Conservation (phyloP, 352 stramenopile species). For the Phytophthora vignae region DNA sequence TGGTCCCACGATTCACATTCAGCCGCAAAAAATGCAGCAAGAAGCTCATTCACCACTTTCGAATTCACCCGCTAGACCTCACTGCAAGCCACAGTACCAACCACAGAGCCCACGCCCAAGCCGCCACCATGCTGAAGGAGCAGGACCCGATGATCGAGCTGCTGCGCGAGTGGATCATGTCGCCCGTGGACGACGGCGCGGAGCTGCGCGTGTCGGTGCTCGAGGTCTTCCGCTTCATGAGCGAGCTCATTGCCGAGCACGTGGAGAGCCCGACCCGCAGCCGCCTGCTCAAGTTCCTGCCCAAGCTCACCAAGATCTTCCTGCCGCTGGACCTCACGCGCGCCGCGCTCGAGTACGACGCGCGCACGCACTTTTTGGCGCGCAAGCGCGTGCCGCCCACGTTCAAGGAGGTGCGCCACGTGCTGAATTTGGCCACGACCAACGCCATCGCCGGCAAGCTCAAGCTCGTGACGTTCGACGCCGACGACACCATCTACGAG, state of each 20-base stretch:
- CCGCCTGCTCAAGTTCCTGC: conserved; percentile 70
- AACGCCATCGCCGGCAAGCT: conserved; percentile 75
- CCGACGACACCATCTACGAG: conserved; percentile 90
- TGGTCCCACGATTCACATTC: neutral
- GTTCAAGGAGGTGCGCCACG: conserved; percentile 88
- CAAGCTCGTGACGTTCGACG: conserved; percentile 89
- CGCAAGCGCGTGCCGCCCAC: conserved; percentile 84
- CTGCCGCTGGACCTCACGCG: conserved; percentile 73
- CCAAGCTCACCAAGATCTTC: conserved; percentile 74
- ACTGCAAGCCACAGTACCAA: neutral
- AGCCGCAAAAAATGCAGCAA: neutral
- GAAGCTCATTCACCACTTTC: conserved; percentile 13
- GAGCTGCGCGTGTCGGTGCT: conserved; percentile 73
- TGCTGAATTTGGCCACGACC: conserved; percentile 84
- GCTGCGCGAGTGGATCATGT: conserved; percentile 88
- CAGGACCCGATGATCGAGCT: conserved; percentile 89
- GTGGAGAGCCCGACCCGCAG: conserved; percentile 47
- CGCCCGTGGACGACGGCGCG: conserved; percentile 61
- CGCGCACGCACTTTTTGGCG: conserved; percentile 71
- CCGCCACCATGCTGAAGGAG: conserved; percentile 75
- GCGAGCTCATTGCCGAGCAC: conserved; percentile 83
- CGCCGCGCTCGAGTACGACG: conserved; percentile 74
- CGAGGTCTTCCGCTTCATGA: conserved; percentile 75
- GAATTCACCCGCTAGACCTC: conserved; percentile 8
- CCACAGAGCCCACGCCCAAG: neutral